A percentile compares a stretch with the other conserved stretches of the same genome.
These are phyloP conservation scores for Irpex sp. DNA, from an alignment of 1,284 basidiomycete species.

Conservation along the genomic window DNA sequence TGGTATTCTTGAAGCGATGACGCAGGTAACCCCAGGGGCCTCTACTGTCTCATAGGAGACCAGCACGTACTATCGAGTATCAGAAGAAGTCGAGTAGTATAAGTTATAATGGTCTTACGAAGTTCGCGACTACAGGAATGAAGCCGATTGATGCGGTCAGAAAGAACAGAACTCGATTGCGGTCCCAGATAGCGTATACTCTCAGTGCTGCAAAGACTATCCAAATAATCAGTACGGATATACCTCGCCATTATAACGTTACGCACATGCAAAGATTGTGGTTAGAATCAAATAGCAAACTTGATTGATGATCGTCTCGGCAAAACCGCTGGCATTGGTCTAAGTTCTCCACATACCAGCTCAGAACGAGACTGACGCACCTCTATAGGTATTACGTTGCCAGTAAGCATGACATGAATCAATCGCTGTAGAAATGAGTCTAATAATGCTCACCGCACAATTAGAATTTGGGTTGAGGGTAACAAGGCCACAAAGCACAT, in stretches of 20 bases:
- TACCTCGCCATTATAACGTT: neutral
- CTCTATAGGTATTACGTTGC: no score
- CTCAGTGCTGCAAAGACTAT: conserved; percentile 5
- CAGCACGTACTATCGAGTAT: no score
- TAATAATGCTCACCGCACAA: neutral
- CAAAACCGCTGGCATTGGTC: no score
- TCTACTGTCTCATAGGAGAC: no score
- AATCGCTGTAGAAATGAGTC: neutral
- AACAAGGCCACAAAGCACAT: neutral
- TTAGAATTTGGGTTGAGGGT: neutral
- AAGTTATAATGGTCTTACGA: conserved; percentile 2
- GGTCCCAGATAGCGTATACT: conserved; percentile 1
- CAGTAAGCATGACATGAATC: no score
- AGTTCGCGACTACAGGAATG: neutral
- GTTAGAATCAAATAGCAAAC: neutral
- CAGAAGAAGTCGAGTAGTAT: neutral
- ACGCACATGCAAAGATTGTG: neutral
- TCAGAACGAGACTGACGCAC: no score
- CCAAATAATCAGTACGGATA: neutral
- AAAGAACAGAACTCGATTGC: no score
- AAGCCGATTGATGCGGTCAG: neutral
- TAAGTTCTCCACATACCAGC: no score
- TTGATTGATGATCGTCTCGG: neutral
- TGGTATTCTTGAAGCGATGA: neutral
- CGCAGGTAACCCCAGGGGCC: neutral